Conservation (phyloP, 352 stramenopile species). For the Phytophthora boehmeriae region DNA sequence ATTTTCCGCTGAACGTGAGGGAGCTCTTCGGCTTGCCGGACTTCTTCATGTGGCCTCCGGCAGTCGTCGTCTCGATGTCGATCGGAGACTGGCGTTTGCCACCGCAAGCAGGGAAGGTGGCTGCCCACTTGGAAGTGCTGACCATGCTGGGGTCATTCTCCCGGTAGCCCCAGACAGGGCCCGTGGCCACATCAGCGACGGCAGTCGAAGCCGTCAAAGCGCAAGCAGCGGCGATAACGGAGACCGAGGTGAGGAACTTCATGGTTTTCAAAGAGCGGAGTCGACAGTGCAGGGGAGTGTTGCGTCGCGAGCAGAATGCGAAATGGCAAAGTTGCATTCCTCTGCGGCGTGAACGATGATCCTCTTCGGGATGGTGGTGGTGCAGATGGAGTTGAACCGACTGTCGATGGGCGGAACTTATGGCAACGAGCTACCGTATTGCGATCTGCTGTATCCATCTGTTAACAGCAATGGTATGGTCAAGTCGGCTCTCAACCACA, state of each 20-base stretch:
- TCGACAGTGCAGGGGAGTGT: slow-evolving; percentile 17
- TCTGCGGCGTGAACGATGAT: slow-evolving; percentile 15
- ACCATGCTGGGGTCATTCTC: slow-evolving; percentile 29
- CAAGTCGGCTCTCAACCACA: no score
- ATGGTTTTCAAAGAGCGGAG: slow-evolving; percentile 16
- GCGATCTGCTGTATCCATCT: slow-evolving; percentile 9
- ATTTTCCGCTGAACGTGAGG: slow-evolving; percentile 39
- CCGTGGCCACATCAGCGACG: slow-evolving; percentile 11
- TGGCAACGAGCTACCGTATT: slow-evolving; percentile 2
- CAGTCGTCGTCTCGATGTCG: slow-evolving; percentile 30
- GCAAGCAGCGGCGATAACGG: slow-evolving; percentile 21
- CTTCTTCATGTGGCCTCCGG: slow-evolving; percentile 10
- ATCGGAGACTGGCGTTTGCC: slow-evolving; percentile 50
- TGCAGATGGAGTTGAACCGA: slow-evolving; percentile 1
- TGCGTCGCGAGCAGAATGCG: slow-evolving; percentile 25
- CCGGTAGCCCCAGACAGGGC: slow-evolving; percentile 39
- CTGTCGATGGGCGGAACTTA: slow-evolving; percentile 13
- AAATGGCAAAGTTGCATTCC: slow-evolving; percentile 20
- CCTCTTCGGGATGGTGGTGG: slow-evolving; percentile 9
- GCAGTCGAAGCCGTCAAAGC: slow-evolving; percentile 14
- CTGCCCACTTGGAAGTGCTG: slow-evolving; percentile 29
- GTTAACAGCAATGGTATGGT: slow-evolving; percentile 5
- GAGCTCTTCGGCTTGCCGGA: slow-evolving; percentile 15
- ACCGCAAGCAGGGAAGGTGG: slow-evolving; percentile 27
- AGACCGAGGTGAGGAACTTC: slow-evolving; percentile 29